Evolutionary conservation across 2,329 filamentous ascomycete species (phyloP).

Genomic region (Periconia macrospinosa): DNA sequence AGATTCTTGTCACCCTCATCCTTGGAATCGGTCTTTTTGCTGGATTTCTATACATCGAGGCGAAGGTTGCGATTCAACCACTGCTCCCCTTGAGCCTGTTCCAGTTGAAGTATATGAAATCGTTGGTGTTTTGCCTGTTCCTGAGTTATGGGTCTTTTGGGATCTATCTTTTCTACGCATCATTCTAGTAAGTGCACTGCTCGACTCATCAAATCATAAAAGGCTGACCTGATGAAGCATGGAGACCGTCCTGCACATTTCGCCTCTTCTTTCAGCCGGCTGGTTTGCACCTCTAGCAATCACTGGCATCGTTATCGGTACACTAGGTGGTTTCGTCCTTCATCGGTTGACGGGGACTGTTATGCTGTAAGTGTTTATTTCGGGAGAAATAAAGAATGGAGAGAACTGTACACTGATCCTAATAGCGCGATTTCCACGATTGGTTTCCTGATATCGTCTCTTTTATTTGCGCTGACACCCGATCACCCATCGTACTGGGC

Average conservation of each 20-base stretch:
- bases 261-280: conserved; percentile 31
- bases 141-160: conserved; percentile 49
- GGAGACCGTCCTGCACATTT: conserved; percentile 26
- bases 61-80: conserved; percentile 69
- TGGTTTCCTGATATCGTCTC: conserved; percentile 28
- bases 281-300: conserved; percentile 41
- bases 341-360: conserved; percentile 37
- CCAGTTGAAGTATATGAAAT: conserved; percentile 64
- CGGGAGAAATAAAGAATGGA: background rate
- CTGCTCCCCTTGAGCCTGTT: conserved; percentile 72
- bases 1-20: conserved; percentile 67
- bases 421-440: background rate
- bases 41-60: conserved; percentile 69
- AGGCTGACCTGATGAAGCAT: conserved; percentile 14
- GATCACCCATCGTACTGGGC: conserved; percentile 38
- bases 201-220: background rate
- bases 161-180: conserved; percentile 41
- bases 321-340: conserved; percentile 33
- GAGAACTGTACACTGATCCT: background rate
- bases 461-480: conserved; percentile 39
- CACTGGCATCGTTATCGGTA: conserved; percentile 36
- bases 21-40: conserved; percentile 63
- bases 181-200: conserved; percentile 31
- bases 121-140: conserved; percentile 32
- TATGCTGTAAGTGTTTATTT: background rate